These are phyloP conservation scores for Fusarium denticulatum DNA, from an alignment of 2,329 filamentous ascomycete genomes.

Conservation along the genomic window DNA sequence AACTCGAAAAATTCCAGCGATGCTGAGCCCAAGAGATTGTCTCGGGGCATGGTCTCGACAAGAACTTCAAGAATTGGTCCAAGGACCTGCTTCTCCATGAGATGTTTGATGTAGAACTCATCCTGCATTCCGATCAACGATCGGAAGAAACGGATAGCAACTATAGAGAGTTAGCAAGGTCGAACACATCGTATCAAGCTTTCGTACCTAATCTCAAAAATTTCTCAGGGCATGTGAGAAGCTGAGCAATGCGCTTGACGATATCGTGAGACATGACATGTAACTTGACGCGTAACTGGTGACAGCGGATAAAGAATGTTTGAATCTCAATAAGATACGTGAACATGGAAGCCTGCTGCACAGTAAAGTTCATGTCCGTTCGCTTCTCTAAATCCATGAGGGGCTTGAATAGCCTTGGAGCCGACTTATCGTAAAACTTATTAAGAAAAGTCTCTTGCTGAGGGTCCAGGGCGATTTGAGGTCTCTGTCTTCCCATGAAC, in stretches of 20 bases:
- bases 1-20: constrained; percentile 94
- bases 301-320: constrained; percentile 92
- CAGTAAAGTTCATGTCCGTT: constrained; percentile 74
- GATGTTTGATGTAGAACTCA: constrained; percentile 88
- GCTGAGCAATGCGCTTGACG: constrained; percentile 80
- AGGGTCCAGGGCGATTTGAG: constrained; percentile 65
- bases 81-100: constrained; percentile 83
- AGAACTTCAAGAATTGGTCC: constrained; percentile 87
- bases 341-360: constrained; percentile 89
- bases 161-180: constrained; percentile 55
- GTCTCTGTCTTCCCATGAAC: constrained; percentile 70
- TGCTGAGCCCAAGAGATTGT: constrained; percentile 93
- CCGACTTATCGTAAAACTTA: constrained; percentile 89
- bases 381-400: constrained; percentile 81
- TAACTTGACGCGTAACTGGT: constrained; percentile 85
- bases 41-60: constrained; percentile 84
- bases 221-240: constrained; percentile 86
- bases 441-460: constrained; percentile 88
- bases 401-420: constrained; percentile 85
- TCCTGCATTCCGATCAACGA: constrained; percentile 86
- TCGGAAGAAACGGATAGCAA: constrained; percentile 93
- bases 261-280: constrained; percentile 86
- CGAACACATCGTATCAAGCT: constrained; percentile 3
- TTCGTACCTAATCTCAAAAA: constrained; percentile 85
- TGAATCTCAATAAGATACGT: constrained; percentile 92